These are phyloP conservation scores for Aspergillus sp. DNA, from an alignment of 2,329 filamentous ascomycete species.

Conservation along the genomic window DNA sequence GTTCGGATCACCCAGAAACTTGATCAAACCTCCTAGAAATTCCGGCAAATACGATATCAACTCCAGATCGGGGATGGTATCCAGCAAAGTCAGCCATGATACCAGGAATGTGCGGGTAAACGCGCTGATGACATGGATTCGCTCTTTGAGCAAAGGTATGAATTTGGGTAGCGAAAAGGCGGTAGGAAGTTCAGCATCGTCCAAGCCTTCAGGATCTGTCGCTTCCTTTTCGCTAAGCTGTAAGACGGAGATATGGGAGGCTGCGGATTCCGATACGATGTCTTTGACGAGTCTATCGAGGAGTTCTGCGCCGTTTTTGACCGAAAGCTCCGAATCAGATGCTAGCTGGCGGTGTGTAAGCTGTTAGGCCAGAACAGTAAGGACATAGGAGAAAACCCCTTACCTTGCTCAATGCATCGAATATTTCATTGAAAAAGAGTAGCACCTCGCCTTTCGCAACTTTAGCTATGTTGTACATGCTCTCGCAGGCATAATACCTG, in stretches of 20 bases:
- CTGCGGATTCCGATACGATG: conserved; percentile 91
- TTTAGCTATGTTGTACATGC: conserved; percentile 99
- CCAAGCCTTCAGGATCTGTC: conserved; percentile 42
- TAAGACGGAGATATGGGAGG: conserved; percentile 89
- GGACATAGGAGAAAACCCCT: conserved; percentile 17
- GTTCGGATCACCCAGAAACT: conserved; percentile 89
- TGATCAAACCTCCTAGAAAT: conserved; percentile 85
- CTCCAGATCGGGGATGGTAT: conserved; percentile 95
- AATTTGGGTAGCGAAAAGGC: conserved; percentile 91
- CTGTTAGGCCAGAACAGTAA: conserved; percentile 12
- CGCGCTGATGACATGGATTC: conserved; percentile 91
- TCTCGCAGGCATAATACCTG: conserved; percentile 97
- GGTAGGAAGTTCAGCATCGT: conserved; percentile 63
- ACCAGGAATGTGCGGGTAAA: conserved; percentile 95
- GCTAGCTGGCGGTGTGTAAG: conserved; percentile 64
- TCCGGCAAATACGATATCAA: conserved; percentile 89
- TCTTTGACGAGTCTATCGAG: conserved; percentile 94
- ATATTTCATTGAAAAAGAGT: conserved; percentile 97
- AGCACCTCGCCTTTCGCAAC: conserved; percentile 97
- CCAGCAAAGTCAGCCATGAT: conserved; percentile 90
- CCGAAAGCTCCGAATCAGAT: conserved; percentile 91
- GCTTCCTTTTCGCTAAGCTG: conserved; percentile 60
- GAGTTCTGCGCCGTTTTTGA: conserved; percentile 96
- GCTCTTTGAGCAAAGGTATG: conserved; percentile 88
- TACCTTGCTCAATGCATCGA: conserved; percentile 95